Base-by-base conservation (phyloP, 2,329 filamentous ascomycete genomes). In the Alternaria conjuncta region DNA sequence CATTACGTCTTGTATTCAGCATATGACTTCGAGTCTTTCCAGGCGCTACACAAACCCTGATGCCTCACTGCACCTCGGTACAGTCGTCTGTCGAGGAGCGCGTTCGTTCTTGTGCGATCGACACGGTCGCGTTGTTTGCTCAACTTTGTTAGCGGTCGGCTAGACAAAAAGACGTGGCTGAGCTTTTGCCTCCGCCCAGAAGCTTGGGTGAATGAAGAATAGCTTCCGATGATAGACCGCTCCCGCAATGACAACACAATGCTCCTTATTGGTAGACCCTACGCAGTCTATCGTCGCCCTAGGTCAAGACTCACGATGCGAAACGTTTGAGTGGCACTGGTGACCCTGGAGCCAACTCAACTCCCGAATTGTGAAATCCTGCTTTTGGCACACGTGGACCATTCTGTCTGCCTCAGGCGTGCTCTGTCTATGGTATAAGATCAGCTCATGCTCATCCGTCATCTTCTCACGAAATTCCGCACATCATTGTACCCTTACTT, bases 301-400 rank as follows among this genome's bases (percentile, higher is more conserved):
- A 9, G 32, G 43, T 20, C 43, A 54, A 49, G 23, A 54, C 43
- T 59, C 49, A 63, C 46, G 41, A 53, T 49, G 20, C 25, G 25
- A 36, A 44, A 60, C 43, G 43, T 30, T 59, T 59, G 30, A 49
- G 49, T 63, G 50, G 43, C 60, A 60, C 55, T 63, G 13, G 55
- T 53, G 47, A 54, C 44, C n/a, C 11, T 43, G 30, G 47, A 15
- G 43, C 60, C 55, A 62, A 36, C 41, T 59, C 60, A 62, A 18
- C 43, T 49, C 47, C 49, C 47, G 47, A 23, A 11, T n/a, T 46
- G 15, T 45, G 28, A 21, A 20, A 59, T 45, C 57, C 36, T 59
- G 57, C 50, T 30, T 58, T 20, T 13, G 20, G 26, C 23, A 55
- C 49, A 53, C 47, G 41, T 26, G 30, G 41, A 49, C 9, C 23